Base-by-base conservation (phyloP, 257 asterid species). In the Penstemon barbatus region DNA sequence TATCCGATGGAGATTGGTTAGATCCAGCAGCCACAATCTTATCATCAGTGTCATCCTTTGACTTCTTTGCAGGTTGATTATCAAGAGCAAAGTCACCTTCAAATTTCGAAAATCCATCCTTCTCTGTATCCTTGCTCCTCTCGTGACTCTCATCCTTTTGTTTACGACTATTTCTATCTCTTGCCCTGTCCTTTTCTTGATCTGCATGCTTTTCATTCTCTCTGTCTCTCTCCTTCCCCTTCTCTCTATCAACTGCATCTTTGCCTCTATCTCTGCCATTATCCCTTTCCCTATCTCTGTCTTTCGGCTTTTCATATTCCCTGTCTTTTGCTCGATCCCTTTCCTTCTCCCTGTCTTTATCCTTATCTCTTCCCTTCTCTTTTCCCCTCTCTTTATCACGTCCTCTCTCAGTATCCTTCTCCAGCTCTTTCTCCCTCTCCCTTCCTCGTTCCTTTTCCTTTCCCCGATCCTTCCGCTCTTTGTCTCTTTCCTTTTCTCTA, bases 201-300 rank as follows among this genome's bases (percentile, higher is more conserved):
- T 83, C 86, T 56, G 63, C 68, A 51, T 79, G 87, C 80, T 76
- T 79, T 68, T 86, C 92, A 74, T 75, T 82, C 71, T 85, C 97
- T 71, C 79, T 84, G 45, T 63, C 59, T 72, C 85, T 81, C 51
- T 85, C 96, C 74, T 82, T 86, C 65, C 66, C 84, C 60, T 81
- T 87, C 45, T 88, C 96, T 71, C 80, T 83, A 65, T 83, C 94
- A 69, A 71, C 41, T 9, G 75, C 75, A 66, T 83, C 81, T 73
- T 74, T 89, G 46, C 77, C 76, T 70, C 79, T 81, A 18, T 82
- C 87, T 46, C 81, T 75, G 15, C 69, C 90, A 71, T 15, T 75
- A 53, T 79, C 92, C 75, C 81, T 76, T 39, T 79, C 95, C 70
- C 84, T 83, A 43, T 84, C 85, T 70, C 76, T 83, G 13, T 79